Percentiles rank a stretch among this genome's conserved stretches.
phyloP scores from a whole-genome alignment of 2,329 filamentous ascomycete genomes.

The Cladosporium sp. region DNA sequence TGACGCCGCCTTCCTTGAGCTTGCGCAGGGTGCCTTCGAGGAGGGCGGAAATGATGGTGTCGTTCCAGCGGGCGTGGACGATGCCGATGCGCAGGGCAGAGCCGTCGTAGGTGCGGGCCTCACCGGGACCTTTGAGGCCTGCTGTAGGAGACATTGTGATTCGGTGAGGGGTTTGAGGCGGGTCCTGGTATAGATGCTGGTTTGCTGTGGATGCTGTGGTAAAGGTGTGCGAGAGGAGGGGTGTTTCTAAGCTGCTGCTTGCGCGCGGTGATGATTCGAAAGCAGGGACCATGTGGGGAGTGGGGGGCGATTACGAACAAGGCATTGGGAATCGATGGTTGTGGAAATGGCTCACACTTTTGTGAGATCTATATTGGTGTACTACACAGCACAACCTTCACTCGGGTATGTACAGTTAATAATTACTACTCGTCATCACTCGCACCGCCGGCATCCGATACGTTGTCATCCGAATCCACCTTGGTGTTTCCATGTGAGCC shows the following conservation, averaged over 20 bases:
- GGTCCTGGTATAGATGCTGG: no score
- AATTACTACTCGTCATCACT: constrained; percentile 6
- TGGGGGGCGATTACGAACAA: not conserved
- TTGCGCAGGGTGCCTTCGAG: constrained; percentile 75
- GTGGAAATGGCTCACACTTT: not conserved
- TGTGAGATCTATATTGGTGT: not conserved
- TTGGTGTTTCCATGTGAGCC: constrained; percentile 19
- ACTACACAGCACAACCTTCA: not conserved
- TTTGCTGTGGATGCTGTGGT: not conserved
- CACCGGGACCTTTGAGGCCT: constrained; percentile 14
- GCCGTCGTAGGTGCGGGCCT: constrained; percentile 21
- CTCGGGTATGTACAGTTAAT: not conserved
- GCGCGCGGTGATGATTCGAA: not conserved
- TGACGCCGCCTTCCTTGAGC: constrained; percentile 74
- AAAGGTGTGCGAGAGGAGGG: not conserved
- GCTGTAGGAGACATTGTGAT: not conserved
- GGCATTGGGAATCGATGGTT: not conserved
- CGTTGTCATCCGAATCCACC: constrained; percentile 17
- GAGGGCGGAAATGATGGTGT: constrained; percentile 78
- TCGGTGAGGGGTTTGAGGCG: not conserved
- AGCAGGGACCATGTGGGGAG: not conserved
- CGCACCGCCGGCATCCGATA: constrained; percentile 1
- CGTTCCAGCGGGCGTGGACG: constrained; percentile 94
- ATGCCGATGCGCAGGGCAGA: constrained; percentile 80
- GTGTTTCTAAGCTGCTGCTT: not conserved